phyloP scores from a whole-genome alignment of 2,329 filamentous ascomycete genomes.

The Fusarium ramigenum region DNA sequence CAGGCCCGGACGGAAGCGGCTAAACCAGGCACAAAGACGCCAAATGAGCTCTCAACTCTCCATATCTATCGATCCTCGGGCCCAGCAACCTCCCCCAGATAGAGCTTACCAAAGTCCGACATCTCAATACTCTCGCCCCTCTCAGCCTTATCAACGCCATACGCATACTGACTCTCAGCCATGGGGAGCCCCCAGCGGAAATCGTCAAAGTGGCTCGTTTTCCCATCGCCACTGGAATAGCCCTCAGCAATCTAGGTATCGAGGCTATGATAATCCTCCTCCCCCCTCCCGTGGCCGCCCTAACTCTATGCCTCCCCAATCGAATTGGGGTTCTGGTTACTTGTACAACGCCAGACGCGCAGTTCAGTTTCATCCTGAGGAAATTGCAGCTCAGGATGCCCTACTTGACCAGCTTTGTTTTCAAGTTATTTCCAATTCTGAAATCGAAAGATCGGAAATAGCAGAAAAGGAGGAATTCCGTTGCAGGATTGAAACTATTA shows the following conservation, averaged over 20 bases:
- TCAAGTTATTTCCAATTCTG: constrained; percentile 60
- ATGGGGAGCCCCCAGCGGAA: constrained; percentile 18
- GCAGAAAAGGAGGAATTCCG: constrained; percentile 78
- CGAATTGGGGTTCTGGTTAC: constrained; percentile 23
- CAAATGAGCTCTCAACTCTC: constrained; percentile 69
- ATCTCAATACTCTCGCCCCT: constrained; percentile 40
- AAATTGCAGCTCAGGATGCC: constrained; percentile 58
- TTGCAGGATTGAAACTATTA: constrained; percentile 69
- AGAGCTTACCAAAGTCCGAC: constrained; percentile 45
- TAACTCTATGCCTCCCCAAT: constrained; percentile 12
- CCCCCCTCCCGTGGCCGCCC: constrained; percentile 6
- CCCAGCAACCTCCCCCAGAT: constrained; percentile 44
- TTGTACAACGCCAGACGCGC: constrained; percentile 38
- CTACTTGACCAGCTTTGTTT: constrained; percentile 61
- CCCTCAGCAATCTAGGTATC: constrained; percentile 25
- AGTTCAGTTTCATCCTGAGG: constrained; percentile 52
- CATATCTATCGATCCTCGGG: constrained; percentile 63
- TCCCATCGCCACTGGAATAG: constrained; percentile 35
- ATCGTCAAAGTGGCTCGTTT: constrained; percentile 25
- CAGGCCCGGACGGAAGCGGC: constrained; percentile 58
- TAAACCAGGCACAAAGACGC: constrained; percentile 70
- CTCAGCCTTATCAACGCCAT: constrained; percentile 38
- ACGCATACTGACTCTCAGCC: constrained; percentile 36
- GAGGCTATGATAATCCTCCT: constrained; percentile 42
- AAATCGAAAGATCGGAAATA: constrained; percentile 72